Evolutionary conservation across 495 filamentous ascomycete species (phyloP).

Genomic region (Penicillium macrosclerotiorum): DNA sequence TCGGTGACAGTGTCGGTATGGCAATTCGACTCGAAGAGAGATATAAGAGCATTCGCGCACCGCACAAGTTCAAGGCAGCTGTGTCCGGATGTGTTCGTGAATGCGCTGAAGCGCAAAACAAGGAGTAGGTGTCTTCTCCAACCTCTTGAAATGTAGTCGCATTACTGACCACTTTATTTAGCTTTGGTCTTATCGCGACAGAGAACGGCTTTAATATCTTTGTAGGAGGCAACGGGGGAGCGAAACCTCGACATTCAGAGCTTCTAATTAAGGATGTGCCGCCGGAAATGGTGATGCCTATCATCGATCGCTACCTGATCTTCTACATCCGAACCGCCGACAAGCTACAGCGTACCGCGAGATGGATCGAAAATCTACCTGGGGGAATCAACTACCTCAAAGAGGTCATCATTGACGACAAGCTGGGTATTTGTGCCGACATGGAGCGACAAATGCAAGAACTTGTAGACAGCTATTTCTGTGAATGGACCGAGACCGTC

Average conservation of each 20-base stretch:
- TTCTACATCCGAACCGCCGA: constrained; percentile 98
- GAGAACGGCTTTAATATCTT: constrained; percentile 97
- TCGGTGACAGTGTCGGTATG: constrained; percentile 97
- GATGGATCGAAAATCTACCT: constrained; percentile 87
- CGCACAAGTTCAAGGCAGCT: constrained; percentile 93
- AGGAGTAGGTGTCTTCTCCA: constrained; percentile 60
- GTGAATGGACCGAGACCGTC: constrained; percentile 92
- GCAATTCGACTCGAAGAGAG: constrained; percentile 88
- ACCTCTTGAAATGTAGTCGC: background rate
- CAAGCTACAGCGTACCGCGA: constrained; percentile 88
- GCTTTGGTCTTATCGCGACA: constrained; percentile 90
- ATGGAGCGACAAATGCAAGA: constrained; percentile 90
- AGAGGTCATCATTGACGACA: constrained; percentile 84
- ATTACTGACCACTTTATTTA: constrained; percentile 29
- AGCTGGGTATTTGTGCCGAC: constrained; percentile 80
- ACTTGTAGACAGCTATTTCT: constrained; percentile 85
- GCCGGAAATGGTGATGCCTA: constrained; percentile 78
- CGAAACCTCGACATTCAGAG: constrained; percentile 80
- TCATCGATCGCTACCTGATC: constrained; percentile 88
- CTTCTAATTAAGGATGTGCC: constrained; percentile 91
- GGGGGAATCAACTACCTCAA: constrained; percentile 84
- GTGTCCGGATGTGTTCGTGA: constrained; percentile 92
- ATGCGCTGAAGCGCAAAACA: constrained; percentile 94
- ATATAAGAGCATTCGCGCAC: constrained; percentile 87
- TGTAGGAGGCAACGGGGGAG: constrained; percentile 90